These are phyloP conservation scores for Orbilia brochopaga DNA, from an alignment of 2,329 filamentous ascomycete genomes.

Conservation along the genomic window DNA sequence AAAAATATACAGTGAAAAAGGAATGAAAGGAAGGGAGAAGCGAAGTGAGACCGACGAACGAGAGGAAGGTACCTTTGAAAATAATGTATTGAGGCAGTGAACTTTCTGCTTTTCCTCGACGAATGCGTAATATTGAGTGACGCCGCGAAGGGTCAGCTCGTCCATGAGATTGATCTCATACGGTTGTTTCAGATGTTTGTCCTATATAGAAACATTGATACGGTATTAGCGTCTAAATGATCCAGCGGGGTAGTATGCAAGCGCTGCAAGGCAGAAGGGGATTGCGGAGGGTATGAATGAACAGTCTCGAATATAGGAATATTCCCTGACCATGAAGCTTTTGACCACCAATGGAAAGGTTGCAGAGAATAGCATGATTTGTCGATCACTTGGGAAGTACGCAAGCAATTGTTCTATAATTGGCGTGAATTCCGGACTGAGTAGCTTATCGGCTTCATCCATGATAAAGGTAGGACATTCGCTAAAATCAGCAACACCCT, in stretches of 20 bases:
- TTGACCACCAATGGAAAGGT: conserved; percentile 98
- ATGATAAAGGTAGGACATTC: conserved; percentile 98
- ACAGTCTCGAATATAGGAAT: conserved; percentile 18
- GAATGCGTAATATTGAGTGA: conserved; percentile 98
- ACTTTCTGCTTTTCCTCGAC: conserved; percentile 99
- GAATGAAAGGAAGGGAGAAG: no score
- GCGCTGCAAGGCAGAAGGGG: background rate
- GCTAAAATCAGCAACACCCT: conserved; percentile 93
- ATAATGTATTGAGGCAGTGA: conserved; percentile 97
- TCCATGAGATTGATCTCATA: conserved; percentile 99
- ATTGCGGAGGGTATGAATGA: background rate
- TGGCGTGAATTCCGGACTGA: conserved; percentile 94
- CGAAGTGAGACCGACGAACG: no score
- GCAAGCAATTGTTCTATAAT: conserved; percentile 94
- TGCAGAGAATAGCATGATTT: conserved; percentile 99
- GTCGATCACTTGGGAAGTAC: conserved; percentile 94
- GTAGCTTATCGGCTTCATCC: conserved; percentile 98
- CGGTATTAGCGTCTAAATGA: conserved; percentile 5
- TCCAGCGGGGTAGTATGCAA: background rate
- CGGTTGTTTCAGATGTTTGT: conserved; percentile 94
- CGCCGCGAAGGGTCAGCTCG: conserved; percentile 94
- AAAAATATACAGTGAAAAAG: no score
- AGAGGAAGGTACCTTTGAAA: conserved; percentile 71
- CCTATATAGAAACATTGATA: conserved; percentile 59
- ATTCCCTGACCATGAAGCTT: conserved; percentile 69